These are phyloP conservation scores for Cruciata laevipes DNA, from an alignment of 257 asterid species.

Conservation along the genomic window DNA sequence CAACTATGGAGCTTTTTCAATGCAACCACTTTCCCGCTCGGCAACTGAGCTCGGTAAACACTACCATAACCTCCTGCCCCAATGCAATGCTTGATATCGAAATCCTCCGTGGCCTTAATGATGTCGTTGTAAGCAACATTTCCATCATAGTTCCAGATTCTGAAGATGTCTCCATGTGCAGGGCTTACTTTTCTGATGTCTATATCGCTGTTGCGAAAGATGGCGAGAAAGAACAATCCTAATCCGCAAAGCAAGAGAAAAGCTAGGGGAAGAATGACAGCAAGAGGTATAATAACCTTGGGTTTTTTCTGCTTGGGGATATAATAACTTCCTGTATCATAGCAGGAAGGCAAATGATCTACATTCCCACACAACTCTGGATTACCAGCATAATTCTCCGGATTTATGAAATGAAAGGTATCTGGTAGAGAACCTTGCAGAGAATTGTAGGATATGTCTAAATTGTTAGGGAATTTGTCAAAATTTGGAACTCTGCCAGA, in stretches of 20 bases:
- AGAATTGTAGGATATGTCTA: slow-evolving; percentile 3
- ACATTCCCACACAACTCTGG: not conserved
- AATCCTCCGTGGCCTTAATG: slow-evolving; percentile 6
- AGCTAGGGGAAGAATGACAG: too few relatives aligned
- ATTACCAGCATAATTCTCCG: not conserved
- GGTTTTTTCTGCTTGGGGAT: not conserved
- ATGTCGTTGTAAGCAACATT: slow-evolving; percentile 6
- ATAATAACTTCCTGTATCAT: not conserved
- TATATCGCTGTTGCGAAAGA: not conserved
- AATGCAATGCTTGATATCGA: slow-evolving; percentile 4
- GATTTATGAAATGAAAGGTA: too few relatives aligned
- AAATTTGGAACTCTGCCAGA: not conserved
- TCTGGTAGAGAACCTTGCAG: not conserved
- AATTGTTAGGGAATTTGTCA: too few relatives aligned
- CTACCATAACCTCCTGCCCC: slow-evolving; percentile 13
- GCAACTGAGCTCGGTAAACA: not conserved
- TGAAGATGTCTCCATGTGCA: not conserved
- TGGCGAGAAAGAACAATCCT: not conserved
- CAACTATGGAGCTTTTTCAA: not conserved
- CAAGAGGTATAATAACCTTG: not conserved
- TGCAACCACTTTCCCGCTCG: not conserved
- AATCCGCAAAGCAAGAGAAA: not conserved
- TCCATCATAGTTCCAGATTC: slow-evolving; percentile 9
- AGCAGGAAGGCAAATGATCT: not conserved
- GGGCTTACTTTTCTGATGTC: too few relatives aligned